Percentiles rank a stretch among this genome's conserved stretches.
These are phyloP conservation scores for Moesziomyces antarcticus DNA, from an alignment of 1,284 basidiomycete species.

Conservation along the genomic window DNA sequence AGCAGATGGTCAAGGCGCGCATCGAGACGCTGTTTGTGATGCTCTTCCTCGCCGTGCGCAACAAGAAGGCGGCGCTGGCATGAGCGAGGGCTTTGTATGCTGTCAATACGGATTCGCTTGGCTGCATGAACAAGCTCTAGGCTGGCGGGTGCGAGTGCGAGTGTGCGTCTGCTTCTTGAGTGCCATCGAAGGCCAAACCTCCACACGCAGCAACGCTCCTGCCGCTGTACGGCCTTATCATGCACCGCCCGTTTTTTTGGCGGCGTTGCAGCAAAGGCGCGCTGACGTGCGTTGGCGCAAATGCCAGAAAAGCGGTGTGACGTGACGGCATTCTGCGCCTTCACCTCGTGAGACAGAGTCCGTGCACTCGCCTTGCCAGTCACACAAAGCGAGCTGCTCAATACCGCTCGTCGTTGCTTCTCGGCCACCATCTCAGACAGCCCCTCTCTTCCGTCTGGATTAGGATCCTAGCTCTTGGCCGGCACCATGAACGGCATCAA, in stretches of 20 bases:
- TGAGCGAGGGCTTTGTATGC: conserved; percentile 2
- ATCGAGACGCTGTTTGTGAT: conserved; percentile 55
- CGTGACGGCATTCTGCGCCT: conserved; percentile 6
- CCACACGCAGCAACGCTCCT: no score
- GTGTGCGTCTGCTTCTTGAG: not conserved
- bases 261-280: no score
- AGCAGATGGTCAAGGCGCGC: conserved; percentile 54
- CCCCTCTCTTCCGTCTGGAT: no score
- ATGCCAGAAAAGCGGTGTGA: not conserved
- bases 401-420: no score
- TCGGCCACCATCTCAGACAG: no score
- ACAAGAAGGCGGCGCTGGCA: conserved; percentile 8
- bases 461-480: no score
- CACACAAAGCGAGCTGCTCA: no score
- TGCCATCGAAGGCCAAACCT: no score
- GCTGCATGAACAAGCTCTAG: not conserved
- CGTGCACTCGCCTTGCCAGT: not conserved
- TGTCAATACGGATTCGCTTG: no score
- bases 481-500: conserved; percentile 39
- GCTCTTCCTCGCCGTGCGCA: conserved; percentile 39
- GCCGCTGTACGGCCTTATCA: not conserved
- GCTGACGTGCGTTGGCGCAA: not conserved
- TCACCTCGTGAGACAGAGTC: not conserved
- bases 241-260: not conserved
- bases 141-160: not conserved